Evolutionary conservation across 1,284 basidiomycete species (phyloP), one percentile per base, ranked within the genome.

Genomic region (Tylopilus sp.): DNA sequence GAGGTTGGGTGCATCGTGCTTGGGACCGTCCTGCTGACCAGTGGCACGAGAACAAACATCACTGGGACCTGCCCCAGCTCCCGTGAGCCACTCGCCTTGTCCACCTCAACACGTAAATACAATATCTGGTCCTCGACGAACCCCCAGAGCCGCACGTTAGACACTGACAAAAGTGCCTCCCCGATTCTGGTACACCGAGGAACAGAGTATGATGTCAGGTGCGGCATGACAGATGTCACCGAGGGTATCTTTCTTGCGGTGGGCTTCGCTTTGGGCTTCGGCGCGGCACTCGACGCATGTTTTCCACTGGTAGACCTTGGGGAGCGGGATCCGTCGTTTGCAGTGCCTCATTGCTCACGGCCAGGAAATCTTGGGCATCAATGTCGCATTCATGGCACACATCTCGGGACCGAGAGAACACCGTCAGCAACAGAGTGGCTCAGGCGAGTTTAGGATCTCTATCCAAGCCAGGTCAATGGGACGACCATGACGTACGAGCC

Each of bases 31-130:
- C 24, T 67, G 53, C 8, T 69, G 69, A 12, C 67, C 61, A 0
- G 73, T 72, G 18, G 81, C 37, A 74, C 73, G 53, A 82, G 82
- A 11, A 61, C 60, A 59, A 83, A 82, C 31, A 62, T 20, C 53
- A 62, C 57, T 5, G 62, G 59, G 7, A 47, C 8, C 0, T 35
- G 12, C 7, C 26, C 10, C n/a, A 30, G 33, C 17, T 35, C 39
- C 44, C 44, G 40, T 14, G 28, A 8, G 2, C 20, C 30, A 38
- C 33, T 24, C 8, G 17, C 24, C 20, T 44, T 44, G 12, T 36
- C 29, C 28, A 59, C 21, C 47, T 59, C 66, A 7, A 51, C 15
- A 10, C 60, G 50, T 12, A 53, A 21, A 20, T 64, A 65, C 44
- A 54, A 15, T 0, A 66, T 46, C 20, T 55, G 62, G 4, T 62